Evolutionary conservation across 441 rosid species (phyloP).

Genomic region (Populus hybrid): DNA sequence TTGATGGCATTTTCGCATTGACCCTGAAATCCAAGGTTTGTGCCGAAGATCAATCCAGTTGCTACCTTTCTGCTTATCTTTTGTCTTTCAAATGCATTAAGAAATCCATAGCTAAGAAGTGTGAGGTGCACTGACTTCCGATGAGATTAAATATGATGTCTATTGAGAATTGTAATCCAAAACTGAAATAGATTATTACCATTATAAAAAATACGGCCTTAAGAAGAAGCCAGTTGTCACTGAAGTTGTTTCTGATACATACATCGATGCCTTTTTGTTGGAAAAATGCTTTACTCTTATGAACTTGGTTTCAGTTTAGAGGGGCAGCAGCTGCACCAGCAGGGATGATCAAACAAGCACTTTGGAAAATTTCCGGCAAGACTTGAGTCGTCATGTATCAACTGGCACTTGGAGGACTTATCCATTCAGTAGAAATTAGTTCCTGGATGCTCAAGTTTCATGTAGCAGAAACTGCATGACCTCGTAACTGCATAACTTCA

Average conservation of each 20-base stretch:
- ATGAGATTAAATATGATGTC: neutral
- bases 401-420: conserved; percentile 6
- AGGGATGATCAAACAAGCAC: conserved; percentile 63
- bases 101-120: neutral
- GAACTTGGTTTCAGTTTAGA: conserved; percentile 46
- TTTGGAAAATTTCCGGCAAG: conserved; percentile 52
- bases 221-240: neutral
- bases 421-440: neutral
- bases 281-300: neutral
- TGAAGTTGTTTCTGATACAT: neutral
- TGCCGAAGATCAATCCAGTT: neutral
- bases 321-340: conserved; percentile 60
- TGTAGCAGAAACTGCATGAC: neutral
- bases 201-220: neutral
- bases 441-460: neutral
- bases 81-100: neutral
- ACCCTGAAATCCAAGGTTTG: conserved; percentile 64
- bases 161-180: neutral
- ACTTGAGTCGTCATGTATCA: conserved; percentile 18
- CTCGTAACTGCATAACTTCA: neutral
- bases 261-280: neutral
- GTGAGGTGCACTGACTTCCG: neutral
- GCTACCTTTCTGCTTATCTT: neutral
- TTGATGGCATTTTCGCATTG: conserved; percentile 48
- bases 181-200: neutral